A percentile compares a stretch with the other conserved stretches of the same genome.
Evolutionary conservation across 305 asterid genomes (phyloP).

Genomic region (Plantago lanceolata): DNA sequence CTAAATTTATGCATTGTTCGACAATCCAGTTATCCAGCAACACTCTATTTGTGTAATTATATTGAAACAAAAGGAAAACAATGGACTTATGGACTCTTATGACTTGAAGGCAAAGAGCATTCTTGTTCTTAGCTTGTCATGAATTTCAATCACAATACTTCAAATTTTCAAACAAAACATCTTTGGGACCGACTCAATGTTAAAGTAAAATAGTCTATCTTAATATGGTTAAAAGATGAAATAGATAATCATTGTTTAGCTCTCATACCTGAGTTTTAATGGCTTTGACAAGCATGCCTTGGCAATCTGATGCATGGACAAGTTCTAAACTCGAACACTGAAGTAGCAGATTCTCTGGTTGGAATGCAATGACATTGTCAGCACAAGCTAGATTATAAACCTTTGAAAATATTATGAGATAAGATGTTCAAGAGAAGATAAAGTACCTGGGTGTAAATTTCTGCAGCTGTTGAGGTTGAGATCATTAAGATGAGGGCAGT

Average conservation of each 20-base stretch:
- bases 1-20: background rate
- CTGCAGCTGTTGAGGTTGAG: constrained; percentile 80
- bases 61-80: background rate
- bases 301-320: constrained; percentile 75
- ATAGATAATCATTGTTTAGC: background rate
- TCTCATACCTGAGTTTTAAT: constrained; percentile 69
- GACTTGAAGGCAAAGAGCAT: too few relatives aligned
- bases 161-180: too few relatives aligned
- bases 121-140: too few relatives aligned
- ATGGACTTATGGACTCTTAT: too few relatives aligned
- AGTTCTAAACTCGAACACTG: constrained; percentile 73
- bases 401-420: background rate
- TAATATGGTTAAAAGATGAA: background rate
- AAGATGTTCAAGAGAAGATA: background rate
- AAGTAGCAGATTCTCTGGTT: constrained; percentile 66
- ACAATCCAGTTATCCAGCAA: constrained; percentile 1
- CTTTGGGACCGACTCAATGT: too few relatives aligned
- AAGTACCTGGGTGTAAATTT: constrained; percentile 77
- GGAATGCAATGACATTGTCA: constrained; percentile 16
- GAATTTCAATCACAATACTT: too few relatives aligned
- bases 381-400: constrained; percentile 4
- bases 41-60: background rate
- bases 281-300: constrained; percentile 53
- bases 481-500: constrained; percentile 76
- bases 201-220: too few relatives aligned